phyloP scores from a whole-genome alignment of 1,139 yeast genomes.

The Geotrichum phurueaensis region DNA sequence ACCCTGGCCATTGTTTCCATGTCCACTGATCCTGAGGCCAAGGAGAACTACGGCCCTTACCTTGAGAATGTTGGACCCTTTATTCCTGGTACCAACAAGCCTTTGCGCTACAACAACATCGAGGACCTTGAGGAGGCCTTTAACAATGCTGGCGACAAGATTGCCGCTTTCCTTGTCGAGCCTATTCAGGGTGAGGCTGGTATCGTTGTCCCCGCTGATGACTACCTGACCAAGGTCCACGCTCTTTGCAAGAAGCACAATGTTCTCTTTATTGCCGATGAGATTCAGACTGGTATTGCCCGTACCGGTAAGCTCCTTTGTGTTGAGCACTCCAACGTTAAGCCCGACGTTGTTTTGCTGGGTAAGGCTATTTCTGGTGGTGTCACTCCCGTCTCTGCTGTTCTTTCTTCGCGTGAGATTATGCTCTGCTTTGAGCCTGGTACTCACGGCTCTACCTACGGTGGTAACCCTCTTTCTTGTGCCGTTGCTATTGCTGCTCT shows the following conservation, averaged over 20 bases:
- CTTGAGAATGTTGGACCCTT: slow-evolving; percentile 75
- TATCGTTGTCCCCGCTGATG: slow-evolving; percentile 86
- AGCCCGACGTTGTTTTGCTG: slow-evolving; percentile 79
- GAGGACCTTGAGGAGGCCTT: slow-evolving; percentile 85
- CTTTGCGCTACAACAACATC: slow-evolving; percentile 43
- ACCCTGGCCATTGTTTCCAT: slow-evolving; percentile 91
- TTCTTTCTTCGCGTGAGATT: slow-evolving; percentile 77
- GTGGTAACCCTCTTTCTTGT: slow-evolving; percentile 95
- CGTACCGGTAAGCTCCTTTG: slow-evolving; percentile 94
- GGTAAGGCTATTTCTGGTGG: slow-evolving; percentile 98
- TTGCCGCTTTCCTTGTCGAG: slow-evolving; percentile 87
- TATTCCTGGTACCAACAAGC: slow-evolving; percentile 49
- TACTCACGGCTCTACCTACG: slow-evolving; percentile 95
- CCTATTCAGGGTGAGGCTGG: slow-evolving; percentile 99
- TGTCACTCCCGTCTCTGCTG: slow-evolving; percentile 87
- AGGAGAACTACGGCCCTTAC: slow-evolving; percentile 85
- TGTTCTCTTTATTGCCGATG: slow-evolving; percentile 87
- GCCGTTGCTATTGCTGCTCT: slow-evolving; percentile 93
- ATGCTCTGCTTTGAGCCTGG: slow-evolving; percentile 92
- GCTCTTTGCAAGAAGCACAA: slow-evolving; percentile 76
- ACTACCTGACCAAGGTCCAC: slow-evolving; percentile 67
- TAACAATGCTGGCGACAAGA: slow-evolving; percentile 76
- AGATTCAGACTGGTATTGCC: slow-evolving; percentile 95
- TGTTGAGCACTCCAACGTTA: slow-evolving; percentile 77
- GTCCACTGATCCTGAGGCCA: slow-evolving; percentile 95